Evolutionary conservation across 371 early-diverging fungal genomes (phyloP).

Genomic region (Apophysomyces ossiformis): DNA sequence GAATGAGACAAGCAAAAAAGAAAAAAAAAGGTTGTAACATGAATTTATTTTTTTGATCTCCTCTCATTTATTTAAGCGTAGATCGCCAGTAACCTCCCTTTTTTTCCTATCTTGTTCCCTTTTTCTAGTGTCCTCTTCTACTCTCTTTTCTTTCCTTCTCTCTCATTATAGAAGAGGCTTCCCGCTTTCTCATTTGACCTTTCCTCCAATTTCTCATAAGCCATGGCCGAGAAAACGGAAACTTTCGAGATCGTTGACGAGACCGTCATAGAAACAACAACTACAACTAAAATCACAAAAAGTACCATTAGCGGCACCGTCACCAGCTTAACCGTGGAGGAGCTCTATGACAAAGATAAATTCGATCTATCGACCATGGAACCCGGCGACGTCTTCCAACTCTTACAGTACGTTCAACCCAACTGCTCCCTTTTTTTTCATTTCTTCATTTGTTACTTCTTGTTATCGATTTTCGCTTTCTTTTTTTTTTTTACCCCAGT

Average conservation of each 20-base stretch:
- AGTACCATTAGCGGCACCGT: conserved; percentile 13
- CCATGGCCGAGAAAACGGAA: conserved; percentile 21
- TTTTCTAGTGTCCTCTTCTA: neutral
- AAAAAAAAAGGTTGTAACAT: conserved; percentile 1
- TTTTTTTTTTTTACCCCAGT: conserved; percentile 15
- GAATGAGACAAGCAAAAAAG: neutral
- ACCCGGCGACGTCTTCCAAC: conserved; percentile 71
- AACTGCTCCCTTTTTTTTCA: conserved; percentile 10
- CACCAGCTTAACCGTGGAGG: conserved; percentile 55
- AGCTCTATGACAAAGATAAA: conserved; percentile 83
- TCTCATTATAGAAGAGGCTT: neutral
- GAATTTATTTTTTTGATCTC: conserved; percentile 9
- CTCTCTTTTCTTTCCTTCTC: neutral
- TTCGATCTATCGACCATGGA: conserved; percentile 83
- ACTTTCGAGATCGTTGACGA: conserved; percentile 17
- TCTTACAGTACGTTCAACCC: conserved; percentile 59
- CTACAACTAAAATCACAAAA: neutral
- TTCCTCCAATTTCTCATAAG: conserved; percentile 9
- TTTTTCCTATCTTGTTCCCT: neutral
- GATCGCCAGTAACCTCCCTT: neutral
- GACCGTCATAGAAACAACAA: conserved; percentile 12
- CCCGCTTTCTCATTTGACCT: conserved; percentile 4
- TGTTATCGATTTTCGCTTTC: conserved; percentile 16
- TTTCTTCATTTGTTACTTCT: conserved; percentile 15
- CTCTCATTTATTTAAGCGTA: conserved; percentile 9